phyloP scores from a whole-genome alignment of 371 early-diverging fungal genomes.

The Zychaea mexicana region DNA sequence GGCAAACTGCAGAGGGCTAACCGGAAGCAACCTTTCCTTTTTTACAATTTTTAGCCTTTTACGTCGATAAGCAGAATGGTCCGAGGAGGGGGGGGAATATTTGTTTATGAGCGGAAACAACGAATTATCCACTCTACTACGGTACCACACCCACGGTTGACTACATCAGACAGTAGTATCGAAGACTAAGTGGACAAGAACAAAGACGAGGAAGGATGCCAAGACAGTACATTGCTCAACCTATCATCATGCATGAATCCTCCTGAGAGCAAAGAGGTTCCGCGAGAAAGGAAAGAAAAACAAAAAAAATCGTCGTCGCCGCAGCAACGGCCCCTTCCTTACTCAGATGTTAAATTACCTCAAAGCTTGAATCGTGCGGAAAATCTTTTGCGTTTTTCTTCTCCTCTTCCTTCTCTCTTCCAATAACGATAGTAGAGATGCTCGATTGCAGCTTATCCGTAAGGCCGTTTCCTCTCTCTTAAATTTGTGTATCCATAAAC shows the following conservation, averaged over 20 bases:
- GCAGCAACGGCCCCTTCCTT: not conserved
- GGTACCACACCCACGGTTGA: too few species aligned
- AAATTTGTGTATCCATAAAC: not conserved
- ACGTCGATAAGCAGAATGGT: not conserved
- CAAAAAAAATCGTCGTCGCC: not conserved
- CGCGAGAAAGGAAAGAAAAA: not conserved
- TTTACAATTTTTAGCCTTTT: slow-evolving; percentile 1
- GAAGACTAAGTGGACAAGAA: too few species aligned
- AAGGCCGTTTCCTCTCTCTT: not conserved
- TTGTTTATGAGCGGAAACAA: not conserved
- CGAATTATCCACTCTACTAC: not conserved
- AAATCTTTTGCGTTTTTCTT: not conserved
- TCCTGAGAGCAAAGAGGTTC: too few species aligned
- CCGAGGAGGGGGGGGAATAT: not conserved
- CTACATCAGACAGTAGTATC: too few species aligned
- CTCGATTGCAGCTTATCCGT: slow-evolving; percentile 19
- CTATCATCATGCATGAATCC: too few species aligned
- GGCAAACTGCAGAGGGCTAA: too few species aligned
- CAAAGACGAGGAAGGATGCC: too few species aligned
- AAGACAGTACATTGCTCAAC: too few species aligned
- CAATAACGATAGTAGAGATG: not conserved
- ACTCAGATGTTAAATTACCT: not conserved
- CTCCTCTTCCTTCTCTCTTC: not conserved
- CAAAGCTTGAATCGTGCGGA: not conserved
- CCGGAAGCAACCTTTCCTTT: too few species aligned